Evolutionary conservation across 805 yeast species (phyloP).

Genomic region (Wickerhamomyces mucosus): DNA sequence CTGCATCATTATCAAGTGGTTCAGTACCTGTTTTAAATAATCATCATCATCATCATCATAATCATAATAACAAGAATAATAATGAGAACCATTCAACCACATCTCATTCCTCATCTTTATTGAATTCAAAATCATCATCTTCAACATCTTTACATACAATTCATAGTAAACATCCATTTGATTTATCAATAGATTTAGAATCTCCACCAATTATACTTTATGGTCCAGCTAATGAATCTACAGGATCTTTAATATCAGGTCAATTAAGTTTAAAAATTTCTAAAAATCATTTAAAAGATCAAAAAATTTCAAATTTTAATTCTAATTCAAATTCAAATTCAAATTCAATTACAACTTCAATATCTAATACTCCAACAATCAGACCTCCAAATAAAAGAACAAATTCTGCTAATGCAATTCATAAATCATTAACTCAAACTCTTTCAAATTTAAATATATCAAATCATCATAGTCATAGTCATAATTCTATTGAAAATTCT

Average conservation of each 20-base stretch:
- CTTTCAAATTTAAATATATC: constrained; percentile 17
- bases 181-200: constrained; percentile 58
- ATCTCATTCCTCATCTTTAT: background rate
- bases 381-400: constrained; percentile 14
- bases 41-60: background rate
- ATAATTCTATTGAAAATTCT: no score
- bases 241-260: constrained; percentile 85
- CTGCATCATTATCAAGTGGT: constrained; percentile 12
- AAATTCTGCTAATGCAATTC: constrained; percentile 12
- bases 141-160: constrained; percentile 13
- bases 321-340: constrained; percentile 6
- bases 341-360: background rate
- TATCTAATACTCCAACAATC: constrained; percentile 10
- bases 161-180: constrained; percentile 27
- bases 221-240: constrained; percentile 67
- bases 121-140: constrained; percentile 1
- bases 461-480: background rate
- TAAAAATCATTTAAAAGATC: constrained; percentile 13
- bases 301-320: background rate
- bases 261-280: constrained; percentile 50
- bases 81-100: background rate
- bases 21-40: constrained; percentile 2
- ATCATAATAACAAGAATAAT: background rate
- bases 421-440: constrained; percentile 11
- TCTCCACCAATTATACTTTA: constrained; percentile 86